Conservation (phyloP, 2,329 filamentous ascomycete species). For the Monosporascus sp. region DNA sequence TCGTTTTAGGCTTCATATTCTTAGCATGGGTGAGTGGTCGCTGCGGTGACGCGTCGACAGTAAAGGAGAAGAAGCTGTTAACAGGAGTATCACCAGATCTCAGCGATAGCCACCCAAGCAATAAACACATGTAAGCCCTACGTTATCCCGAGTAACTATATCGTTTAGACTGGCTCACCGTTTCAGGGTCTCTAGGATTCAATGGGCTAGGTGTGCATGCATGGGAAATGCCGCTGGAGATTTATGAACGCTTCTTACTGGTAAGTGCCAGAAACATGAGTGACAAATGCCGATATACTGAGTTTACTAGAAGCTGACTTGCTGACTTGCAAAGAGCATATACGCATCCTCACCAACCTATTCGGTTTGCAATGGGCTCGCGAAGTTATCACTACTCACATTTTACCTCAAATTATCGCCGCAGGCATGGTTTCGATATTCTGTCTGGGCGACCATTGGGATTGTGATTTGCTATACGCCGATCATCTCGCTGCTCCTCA, state of each 20-base stretch:
- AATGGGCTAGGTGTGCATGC: slow-evolving; percentile 6
- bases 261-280: slow-evolving; percentile 3
- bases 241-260: slow-evolving; percentile 6
- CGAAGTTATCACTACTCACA: slow-evolving; percentile 22
- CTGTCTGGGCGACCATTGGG: slow-evolving; percentile 14
- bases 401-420: slow-evolving; percentile 22
- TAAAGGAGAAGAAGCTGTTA: neutral
- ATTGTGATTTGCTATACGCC: slow-evolving; percentile 16
- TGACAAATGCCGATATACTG: too few species aligned
- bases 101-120: neutral
- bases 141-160: neutral
- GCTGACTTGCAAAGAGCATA: neutral
- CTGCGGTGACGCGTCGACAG: neutral
- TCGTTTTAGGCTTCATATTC: slow-evolving; percentile 10
- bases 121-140: neutral
- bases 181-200: slow-evolving; percentile 1
- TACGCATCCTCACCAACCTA: neutral
- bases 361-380: slow-evolving; percentile 15
- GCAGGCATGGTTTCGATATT: slow-evolving; percentile 13
- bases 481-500: slow-evolving; percentile 17
- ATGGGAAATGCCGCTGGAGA: slow-evolving; percentile 12
- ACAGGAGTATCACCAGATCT: neutral
- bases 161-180: neutral
- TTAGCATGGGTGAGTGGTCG: neutral
- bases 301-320: too few species aligned